A percentile compares a stretch with the other conserved stretches of the same genome.
These are phyloP conservation scores for Nyctanthes arbortristis DNA, from an alignment of 257 asterid genomes.

Conservation along the genomic window DNA sequence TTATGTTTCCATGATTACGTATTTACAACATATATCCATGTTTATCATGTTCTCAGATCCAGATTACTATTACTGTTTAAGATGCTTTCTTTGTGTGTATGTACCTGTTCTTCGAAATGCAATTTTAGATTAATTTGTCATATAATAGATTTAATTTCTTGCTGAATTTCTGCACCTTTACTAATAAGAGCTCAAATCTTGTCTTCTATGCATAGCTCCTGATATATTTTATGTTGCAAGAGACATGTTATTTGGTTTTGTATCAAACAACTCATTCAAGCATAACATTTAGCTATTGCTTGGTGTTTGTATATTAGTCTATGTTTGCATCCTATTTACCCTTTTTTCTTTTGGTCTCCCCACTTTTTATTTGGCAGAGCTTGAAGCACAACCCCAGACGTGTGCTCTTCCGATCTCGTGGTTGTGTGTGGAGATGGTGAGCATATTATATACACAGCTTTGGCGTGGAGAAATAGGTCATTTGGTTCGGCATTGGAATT, in stretches of 20 bases:
- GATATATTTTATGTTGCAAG: conserved; percentile 7
- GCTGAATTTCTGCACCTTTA: not conserved
- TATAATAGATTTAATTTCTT: not conserved
- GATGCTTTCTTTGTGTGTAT: not conserved
- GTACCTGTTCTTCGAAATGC: not conserved
- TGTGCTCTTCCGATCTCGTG: conserved; percentile 89
- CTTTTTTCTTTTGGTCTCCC: not conserved
- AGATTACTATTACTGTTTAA: not conserved
- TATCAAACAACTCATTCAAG: conserved; percentile 1
- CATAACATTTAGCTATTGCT: conserved; percentile 1
- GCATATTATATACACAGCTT: conserved; percentile 89
- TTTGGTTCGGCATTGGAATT: conserved; percentile 94
- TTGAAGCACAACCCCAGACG: conserved; percentile 99
- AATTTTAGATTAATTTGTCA: not conserved
- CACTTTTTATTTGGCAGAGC: conserved; percentile 59
- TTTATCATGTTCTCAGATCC: not conserved
- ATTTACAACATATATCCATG: not conserved
- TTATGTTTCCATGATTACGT: not conserved
- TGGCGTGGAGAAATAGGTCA: conserved; percentile 98
- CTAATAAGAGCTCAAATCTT: not conserved
- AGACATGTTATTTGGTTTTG: not conserved
- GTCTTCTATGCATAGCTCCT: no score
- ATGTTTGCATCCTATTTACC: conserved; percentile 21
- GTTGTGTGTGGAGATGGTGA: conserved; percentile 99
- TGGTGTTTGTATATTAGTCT: not conserved